Base-by-base conservation (phyloP, 148 eudicot genomes). In the Diospyros lotus region DNA sequence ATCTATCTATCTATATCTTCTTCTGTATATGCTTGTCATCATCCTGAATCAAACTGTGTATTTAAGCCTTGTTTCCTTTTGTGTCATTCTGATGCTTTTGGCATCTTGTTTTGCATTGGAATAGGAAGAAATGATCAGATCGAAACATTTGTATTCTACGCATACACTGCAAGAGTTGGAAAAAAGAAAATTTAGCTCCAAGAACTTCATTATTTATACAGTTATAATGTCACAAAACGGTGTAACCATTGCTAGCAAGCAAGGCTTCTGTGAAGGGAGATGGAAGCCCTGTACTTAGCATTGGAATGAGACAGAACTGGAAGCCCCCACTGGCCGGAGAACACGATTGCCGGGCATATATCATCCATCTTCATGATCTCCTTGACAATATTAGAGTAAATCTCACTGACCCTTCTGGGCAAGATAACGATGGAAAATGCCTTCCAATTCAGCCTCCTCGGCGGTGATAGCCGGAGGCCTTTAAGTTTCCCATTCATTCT, bases 251-350 rank as follows among this genome's bases (percentile, higher is more conserved):
- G 52, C 52, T 48, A 41, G 70, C 9, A 9, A 48, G 41, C 53
- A 46, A 67, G 60, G 4, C 6, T 6, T 56, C 4, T 56, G 18
- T 6, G 3, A 56, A 2, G 4, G 15, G 8, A 10, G 60, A 10
- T 6, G 8, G 60, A 13, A 15, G 4, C 15, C 11, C 8, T 56
- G 15, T 15, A 56, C 1, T 56, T 56, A 1, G 5, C 8, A 15
- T 18, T 65, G 13, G 79, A 72, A 78, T 78, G 84, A 69, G 82
- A 86, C 64, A 82, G 78, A 41, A 83, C 81, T 7, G 89, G 89
- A 45, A 86, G 81, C 44, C 87, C 89, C 89, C 87, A 86, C 42
- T 86, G 86, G 52, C 80, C 80, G 28, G 78, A 83, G 53, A 79
- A 77, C 12, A 81, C 10, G 15, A 83, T 75, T 4, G 77, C 77